These are phyloP conservation scores for Tephrocybe sp. DNA, from an alignment of 768 basidiomycete species.

Conservation along the genomic window DNA sequence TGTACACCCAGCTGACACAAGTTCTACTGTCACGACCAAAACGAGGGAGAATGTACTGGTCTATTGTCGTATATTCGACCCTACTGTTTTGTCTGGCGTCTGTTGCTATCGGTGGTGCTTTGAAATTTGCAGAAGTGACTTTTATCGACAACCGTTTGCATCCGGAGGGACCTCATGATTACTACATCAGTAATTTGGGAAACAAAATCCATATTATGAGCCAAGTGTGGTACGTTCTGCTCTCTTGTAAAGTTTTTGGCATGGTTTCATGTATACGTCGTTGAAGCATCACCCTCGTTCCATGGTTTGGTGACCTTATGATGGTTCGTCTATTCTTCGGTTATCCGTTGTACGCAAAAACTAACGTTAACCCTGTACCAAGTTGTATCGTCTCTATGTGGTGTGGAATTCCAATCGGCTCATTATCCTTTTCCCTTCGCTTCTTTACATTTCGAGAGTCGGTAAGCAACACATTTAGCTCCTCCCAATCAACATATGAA, in stretches of 20 bases:
- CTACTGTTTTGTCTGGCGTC: conserved; percentile 18
- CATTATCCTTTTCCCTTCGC: conserved; percentile 14
- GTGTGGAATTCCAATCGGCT: conserved; percentile 16
- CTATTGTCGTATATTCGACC: conserved; percentile 18
- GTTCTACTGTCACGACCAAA: conserved; percentile 22
- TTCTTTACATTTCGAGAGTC: conserved; percentile 16
- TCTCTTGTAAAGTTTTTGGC: no score
- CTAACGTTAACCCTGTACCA: neutral
- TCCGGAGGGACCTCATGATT: conserved; percentile 5
- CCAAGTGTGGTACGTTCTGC: conserved; percentile 15
- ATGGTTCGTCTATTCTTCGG: conserved; percentile 11
- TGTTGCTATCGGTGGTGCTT: conserved; percentile 17
- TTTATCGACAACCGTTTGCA: conserved; percentile 14
- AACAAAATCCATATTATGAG: conserved; percentile 18
- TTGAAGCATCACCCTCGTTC: conserved; percentile 15
- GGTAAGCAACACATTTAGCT: conserved; percentile 7
- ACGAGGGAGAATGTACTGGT: conserved; percentile 18
- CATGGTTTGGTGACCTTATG: conserved; percentile 21
- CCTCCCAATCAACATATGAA: neutral
- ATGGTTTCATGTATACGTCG: neutral
- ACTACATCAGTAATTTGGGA: conserved; percentile 4
- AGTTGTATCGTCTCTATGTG: conserved; percentile 19
- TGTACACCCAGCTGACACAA: conserved; percentile 20
- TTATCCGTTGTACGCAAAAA: no score
- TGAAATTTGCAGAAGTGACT: conserved; percentile 18